Percentiles rank a stretch among this genome's conserved stretches.
Evolutionary conservation across 2,329 filamentous ascomycete genomes (phyloP).

Genomic region (Aspergillus aculeatus): DNA sequence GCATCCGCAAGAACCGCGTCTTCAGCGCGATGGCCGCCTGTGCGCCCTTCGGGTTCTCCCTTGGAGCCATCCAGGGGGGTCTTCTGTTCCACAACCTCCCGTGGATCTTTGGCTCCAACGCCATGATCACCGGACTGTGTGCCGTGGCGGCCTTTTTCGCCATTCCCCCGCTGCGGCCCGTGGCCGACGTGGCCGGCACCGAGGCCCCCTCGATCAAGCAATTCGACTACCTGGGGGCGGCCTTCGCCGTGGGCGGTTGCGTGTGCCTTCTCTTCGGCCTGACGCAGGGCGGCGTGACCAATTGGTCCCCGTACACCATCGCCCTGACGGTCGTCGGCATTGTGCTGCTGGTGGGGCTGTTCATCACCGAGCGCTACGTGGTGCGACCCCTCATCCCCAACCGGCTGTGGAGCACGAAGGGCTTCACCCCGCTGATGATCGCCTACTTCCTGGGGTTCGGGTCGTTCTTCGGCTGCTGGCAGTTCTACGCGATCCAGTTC

Average conservation of each 20-base stretch:
- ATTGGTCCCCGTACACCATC: conserved; percentile 53
- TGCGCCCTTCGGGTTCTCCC: conserved; percentile 46
- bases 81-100: conserved; percentile 39
- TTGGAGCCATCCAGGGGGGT: conserved; percentile 47
- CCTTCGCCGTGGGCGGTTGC: conserved; percentile 50
- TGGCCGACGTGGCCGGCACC: conserved; percentile 28
- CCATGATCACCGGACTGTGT: conserved; percentile 41
- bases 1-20: conserved; percentile 48
- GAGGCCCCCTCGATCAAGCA: conserved; percentile 32
- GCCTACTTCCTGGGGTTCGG: conserved; percentile 47
- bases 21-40: conserved; percentile 51
- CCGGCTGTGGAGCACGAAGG: conserved; percentile 44
- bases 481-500: conserved; percentile 43
- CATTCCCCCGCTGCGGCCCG: conserved; percentile 39
- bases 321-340: conserved; percentile 49
- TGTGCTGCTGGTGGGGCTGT: conserved; percentile 47
- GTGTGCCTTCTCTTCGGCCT: conserved; percentile 58
- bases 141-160: conserved; percentile 40
- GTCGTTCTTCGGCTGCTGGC: conserved; percentile 46
- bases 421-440: conserved; percentile 45
- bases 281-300: conserved; percentile 53
- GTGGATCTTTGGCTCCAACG: conserved; percentile 48
- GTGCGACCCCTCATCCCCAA: conserved; percentile 48
- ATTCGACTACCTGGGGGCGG: conserved; percentile 43
- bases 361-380: conserved; percentile 47